These are phyloP conservation scores for Trichosporon coremiiforme DNA, from an alignment of 1,284 basidiomycete genomes.

Conservation along the genomic window DNA sequence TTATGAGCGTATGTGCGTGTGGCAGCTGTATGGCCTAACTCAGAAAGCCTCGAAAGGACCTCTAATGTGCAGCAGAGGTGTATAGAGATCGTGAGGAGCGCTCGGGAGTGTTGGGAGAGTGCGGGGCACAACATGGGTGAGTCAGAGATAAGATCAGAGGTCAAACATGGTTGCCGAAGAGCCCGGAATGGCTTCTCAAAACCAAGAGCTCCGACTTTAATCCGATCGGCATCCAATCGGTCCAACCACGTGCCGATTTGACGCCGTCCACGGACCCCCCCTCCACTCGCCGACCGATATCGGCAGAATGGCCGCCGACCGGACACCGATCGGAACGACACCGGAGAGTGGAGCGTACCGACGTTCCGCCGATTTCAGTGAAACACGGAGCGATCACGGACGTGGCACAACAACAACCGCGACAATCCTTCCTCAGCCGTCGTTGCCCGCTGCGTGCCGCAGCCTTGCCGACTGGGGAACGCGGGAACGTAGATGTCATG, in stretches of 20 bases:
- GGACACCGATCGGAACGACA: background rate
- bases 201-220: background rate
- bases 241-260: slow-evolving; percentile 4
- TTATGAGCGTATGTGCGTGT: background rate
- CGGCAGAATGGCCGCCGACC: background rate
- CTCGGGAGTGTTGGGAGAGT: background rate
- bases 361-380: background rate
- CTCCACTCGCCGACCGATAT: background rate
- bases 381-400: background rate
- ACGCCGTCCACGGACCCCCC: background rate
- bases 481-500: too few species aligned
- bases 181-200: background rate
- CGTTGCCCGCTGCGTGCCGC: too few species aligned
- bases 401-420: background rate
- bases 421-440: background rate
- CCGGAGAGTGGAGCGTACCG: background rate
- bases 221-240: background rate
- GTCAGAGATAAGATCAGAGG: slow-evolving; percentile 1
- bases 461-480: too few species aligned
- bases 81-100: background rate
- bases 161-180: background rate
- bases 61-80: background rate
- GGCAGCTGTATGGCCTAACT: background rate
- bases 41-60: background rate
- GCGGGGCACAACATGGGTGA: background rate